Evolutionary conservation across 73 alveolate genomes (phyloP), one percentile per base, ranked within the genome.

Genomic region (Breviolum minutum): DNA sequence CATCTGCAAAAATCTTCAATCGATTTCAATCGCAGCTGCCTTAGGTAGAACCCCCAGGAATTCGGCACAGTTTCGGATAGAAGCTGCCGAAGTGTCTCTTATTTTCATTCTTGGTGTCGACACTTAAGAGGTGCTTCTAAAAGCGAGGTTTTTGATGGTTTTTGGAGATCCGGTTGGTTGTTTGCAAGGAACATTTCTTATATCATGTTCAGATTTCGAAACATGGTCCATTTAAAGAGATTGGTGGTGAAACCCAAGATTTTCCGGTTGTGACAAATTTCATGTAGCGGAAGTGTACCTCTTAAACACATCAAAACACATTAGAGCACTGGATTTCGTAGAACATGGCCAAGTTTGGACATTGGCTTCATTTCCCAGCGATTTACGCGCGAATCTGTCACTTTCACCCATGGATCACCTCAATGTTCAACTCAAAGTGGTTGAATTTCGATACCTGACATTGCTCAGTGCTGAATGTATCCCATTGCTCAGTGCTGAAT

Each of bases 391-490:
- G 54, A 40, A 40, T 40, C 54, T 40, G 54, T 40, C 54, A 40
- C 54, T 0, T 40, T 40, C 54, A 40, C 54, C 54, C 54, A 40
- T 40, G 32, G 86, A 77, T 10, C 88, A 40, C 68, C 88, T 80
- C 30, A 29, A 32, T 40, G 88, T 69, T 80, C 88, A 80, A 30
- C 88, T 80, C 88, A 80, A 80, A 80, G 88, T 80, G 88, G 88
- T 80, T 80, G 88, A 16, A 40, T 16, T 66, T 63, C 88, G 24
- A 40, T 10, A 9, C 86, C 88, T 80, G 86, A n/a, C 63, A 16
- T 77, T 27, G 63, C 13, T 22, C 63, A 29, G 8, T 29, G 22
- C 86, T 76, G 22, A 9, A 12, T 79, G 11, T 79, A 12, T 11
- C 2, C 62, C 63, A 16, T 77, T 27, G 63, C 13, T 22, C 63